Evolutionary conservation across 768 basidiomycete species (phyloP), one percentile per base, ranked within the genome.

Genomic region (Agaricus bisporus): DNA sequence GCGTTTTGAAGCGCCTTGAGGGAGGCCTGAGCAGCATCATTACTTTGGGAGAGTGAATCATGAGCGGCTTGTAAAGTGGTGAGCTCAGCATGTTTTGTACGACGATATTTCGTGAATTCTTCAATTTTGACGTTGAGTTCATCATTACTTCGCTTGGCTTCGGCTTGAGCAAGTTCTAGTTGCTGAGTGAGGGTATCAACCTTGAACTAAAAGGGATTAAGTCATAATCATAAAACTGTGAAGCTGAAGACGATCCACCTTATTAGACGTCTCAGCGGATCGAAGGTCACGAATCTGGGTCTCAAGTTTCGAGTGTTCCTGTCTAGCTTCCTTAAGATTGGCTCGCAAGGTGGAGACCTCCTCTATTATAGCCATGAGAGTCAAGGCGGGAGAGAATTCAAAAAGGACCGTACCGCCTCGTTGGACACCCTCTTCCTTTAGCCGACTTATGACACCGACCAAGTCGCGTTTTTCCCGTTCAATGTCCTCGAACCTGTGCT

Each of bases 391-490:
- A 43, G 25, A 28, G 25, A 56, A 38, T 29, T 22, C 14, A 39
- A 54, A 42, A 49, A n/a, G 42, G 11, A 5, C 62, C 77, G 51
- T 51, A 92, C 93, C 88, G 56, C 93, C 88, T 49, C 86, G 81
- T 62, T 87, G 81, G 7, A 76, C 63, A 39, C 77, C 74, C 56
- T 94, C 88, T 60, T 89, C 82, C 65, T 91, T 88, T 57, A 93
- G 69, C 49, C 89, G 79, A 65, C 88, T 92, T 4, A 94, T 81
- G 41, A 93, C 87, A 26, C 80, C 82, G 41, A 95, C 75, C 44
- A 97, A 78, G 58, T 95, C 91, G 32, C 92, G 82, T 69, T 97
- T 97, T 74, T 97, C 95, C 50, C 88, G 78, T 58, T 97, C 91
- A 1, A 79, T 78, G 56, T 91, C 88, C 18, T 91, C 83, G 4